Base-by-base conservation (phyloP, 192 early-diverging fungal genomes). In the Umbelopsis ramanniana region DNA sequence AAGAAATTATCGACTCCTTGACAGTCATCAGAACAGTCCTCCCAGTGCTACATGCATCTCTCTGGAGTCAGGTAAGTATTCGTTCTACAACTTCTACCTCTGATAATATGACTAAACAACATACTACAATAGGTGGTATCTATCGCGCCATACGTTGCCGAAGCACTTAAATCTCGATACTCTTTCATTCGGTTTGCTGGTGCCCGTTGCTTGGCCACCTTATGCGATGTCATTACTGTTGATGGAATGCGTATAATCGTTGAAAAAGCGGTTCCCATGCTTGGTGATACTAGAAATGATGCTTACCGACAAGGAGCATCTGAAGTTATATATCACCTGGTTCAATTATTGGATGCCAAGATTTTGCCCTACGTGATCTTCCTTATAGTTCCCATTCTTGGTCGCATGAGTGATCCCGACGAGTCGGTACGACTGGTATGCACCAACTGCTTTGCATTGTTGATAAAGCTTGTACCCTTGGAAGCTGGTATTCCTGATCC, bases 281-380 rank as follows among this genome's bases (percentile, higher is more conserved):
- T 98, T 21, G 88, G 92, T 35, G 93, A 98, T 67, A 80, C 91
- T 0, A 78, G 81, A 29, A 85, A 82, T 38, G 80, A 88, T 22
- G 80, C 84, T 37, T 81, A 91, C 57, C 90, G 98, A 6, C 97
- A 97, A 78, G 98, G 96, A 33, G 90, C 91, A 12, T 90, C 91
- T 4, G 98, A 99, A 81, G 66, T 77, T 46, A 84, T 96, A 2
- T 89, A 93, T 79, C 90, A 96, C 63, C 79, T 97, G 3, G 91
- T 97, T 11, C 85, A 91, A 63, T 79, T 76, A 10, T 85, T 98
- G 70, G 93, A 92, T 45, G 88, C 92, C 52, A 86, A 85, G 70
- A 90, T 98, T 50, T 79, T 99, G 45, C 95, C 98, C 4, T 99
- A 98, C 75, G 92, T 98, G n/a, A 93, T 97, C 14, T 99, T 99